phyloP scores from a whole-genome alignment of 1,139 yeast species.

The Yamadazyma conglobata region DNA sequence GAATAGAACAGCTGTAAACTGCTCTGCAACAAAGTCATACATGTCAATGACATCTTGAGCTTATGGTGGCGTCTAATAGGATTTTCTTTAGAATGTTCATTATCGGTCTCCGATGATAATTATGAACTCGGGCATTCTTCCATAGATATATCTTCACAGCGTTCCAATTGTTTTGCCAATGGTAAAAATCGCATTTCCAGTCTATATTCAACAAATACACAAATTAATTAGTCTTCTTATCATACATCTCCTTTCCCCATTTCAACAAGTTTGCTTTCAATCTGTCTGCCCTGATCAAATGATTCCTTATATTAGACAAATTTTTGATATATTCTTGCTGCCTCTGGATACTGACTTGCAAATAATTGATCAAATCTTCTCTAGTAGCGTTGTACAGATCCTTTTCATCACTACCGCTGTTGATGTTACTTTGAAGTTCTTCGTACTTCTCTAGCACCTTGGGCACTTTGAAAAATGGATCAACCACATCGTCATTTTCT shows the following conservation, averaged over 20 bases:
- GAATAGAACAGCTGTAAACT: no score
- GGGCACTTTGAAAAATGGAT: constrained; percentile 41
- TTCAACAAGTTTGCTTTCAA: constrained; percentile 62
- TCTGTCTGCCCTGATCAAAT: constrained; percentile 74
- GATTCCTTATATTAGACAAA: constrained; percentile 65
- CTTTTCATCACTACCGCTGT: constrained; percentile 21
- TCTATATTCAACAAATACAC: no score
- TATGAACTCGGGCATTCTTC: no score
- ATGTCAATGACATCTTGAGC: no score
- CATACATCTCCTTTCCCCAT: constrained; percentile 88
- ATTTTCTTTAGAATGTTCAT: no score
- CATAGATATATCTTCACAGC: no score
- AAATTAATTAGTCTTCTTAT: constrained; percentile 46
- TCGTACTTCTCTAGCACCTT: constrained; percentile 35
- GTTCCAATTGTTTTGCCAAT: no score
- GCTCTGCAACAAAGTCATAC: no score
- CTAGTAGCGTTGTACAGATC: constrained; percentile 30
- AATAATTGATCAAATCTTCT: constrained; percentile 42
- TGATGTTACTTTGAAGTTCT: constrained; percentile 21
- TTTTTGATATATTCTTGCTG: constrained; percentile 88
- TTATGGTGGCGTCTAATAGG: no score
- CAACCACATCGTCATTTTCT: constrained; percentile 23
- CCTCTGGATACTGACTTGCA: constrained; percentile 65
- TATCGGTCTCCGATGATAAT: no score
- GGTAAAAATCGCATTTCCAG: no score